Base-by-base conservation (phyloP, 2,329 filamentous ascomycete species). In the Blumeria hordei region DNA sequence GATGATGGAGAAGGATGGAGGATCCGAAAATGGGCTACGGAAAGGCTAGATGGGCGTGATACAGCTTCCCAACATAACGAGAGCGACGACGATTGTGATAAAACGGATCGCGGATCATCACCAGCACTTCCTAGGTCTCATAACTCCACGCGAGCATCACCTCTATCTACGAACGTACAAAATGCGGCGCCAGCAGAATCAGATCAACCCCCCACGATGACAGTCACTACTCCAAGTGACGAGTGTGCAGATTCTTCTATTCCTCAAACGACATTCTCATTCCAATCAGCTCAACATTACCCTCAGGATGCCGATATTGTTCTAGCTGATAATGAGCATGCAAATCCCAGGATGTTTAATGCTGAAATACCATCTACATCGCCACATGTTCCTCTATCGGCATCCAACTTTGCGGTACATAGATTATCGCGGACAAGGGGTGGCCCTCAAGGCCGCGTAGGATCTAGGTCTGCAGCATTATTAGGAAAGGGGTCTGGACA, bases 1-100 rank as follows among this genome's bases (percentile, higher is more conserved):
- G 76, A 75, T 51, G 85, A 92, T 66, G 85, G 85, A 12, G 88
- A 94, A 66, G 86, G 75, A 18, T 77, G 74, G 70, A 72, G 69
- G 58, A 70, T 82, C 55, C 70, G 78, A 55, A 71, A 71, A 64
- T 83, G 79, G 79, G 80, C 78, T 0, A 81, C 77, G 1, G 83
- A 88, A 66, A 73, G 81, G 33, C 69, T 85, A 16, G 80, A 85
- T 54, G 79, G 80, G 33, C 72, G 75, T 37, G 75, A 80, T 43
- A 68, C 70, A 33, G 67, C 71, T 32, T 69, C 73, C 3, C 71
- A 74, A 52, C 72, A 68, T 58, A 74, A 74, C 56, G 80, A 83
- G 58, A 83, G 80, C 64, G 81, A 85, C 45, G 83, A 87, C 60
- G 68, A 55, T 16, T 55, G 68, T 33, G 75, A 83, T 16, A 81